These are phyloP conservation scores for Neoscytalidium dimidiatum DNA, from an alignment of 2,329 filamentous ascomycete species.

Conservation along the genomic window DNA sequence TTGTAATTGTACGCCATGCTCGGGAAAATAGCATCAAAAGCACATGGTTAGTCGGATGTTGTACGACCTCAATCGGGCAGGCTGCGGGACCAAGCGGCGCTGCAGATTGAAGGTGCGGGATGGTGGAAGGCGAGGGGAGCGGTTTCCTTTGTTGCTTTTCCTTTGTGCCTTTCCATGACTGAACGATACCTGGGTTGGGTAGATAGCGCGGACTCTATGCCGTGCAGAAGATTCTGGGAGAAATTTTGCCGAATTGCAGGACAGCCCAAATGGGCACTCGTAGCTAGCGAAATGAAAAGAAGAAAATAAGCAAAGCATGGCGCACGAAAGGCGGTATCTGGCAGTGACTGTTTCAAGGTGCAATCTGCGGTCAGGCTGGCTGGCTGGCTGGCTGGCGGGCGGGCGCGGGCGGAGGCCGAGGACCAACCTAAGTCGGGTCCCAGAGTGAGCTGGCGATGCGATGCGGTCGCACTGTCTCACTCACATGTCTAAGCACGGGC, in stretches of 20 bases:
- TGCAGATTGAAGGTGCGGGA: neutral
- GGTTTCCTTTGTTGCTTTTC: slow-evolving; percentile 1
- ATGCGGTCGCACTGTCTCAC: slow-evolving; percentile 11
- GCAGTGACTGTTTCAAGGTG: neutral
- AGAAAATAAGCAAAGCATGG: neutral
- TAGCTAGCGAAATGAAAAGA: slow-evolving; percentile 16
- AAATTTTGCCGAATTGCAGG: slow-evolving; percentile 3
- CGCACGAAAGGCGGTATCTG: neutral
- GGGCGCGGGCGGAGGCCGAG: neutral
- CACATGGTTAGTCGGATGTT: neutral
- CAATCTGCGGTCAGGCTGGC: neutral
- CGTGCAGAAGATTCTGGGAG: slow-evolving; percentile 10
- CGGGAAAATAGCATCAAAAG: neutral
- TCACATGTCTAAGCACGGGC: neutral
- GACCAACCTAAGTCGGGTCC: too few species aligned
- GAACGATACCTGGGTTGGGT: slow-evolving; percentile 18
- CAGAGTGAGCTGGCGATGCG: slow-evolving; percentile 8
- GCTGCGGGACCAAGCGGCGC: neutral
- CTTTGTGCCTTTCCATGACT: slow-evolving; percentile 14
- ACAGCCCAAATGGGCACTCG: neutral
- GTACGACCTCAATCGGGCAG: neutral
- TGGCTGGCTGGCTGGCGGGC: neutral
- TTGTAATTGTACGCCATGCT: slow-evolving; percentile 13
- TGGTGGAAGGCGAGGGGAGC: neutral
- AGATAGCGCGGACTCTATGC: slow-evolving; percentile 7